Evolutionary conservation across 148 eudicot genomes (phyloP).

Genomic region (Polygonum maritimum): DNA sequence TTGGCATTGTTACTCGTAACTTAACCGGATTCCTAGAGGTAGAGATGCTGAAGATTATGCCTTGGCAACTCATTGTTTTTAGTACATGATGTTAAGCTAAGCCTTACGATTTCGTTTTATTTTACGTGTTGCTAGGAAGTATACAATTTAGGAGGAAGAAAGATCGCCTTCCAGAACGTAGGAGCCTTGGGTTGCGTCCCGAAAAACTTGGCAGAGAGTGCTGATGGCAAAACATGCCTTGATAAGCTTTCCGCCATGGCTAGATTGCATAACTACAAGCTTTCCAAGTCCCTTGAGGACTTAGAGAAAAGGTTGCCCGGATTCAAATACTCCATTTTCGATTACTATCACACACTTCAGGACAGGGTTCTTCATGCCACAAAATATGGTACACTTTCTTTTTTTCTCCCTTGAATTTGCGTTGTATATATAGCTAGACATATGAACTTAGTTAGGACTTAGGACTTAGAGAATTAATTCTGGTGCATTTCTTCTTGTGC

Average conservation of each 20-base stretch:
- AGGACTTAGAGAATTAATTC: too few species aligned
- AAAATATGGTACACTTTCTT: conserved; percentile 12
- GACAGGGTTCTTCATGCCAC: conserved; percentile 14
- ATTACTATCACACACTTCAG: conserved; percentile 14
- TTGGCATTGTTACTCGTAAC: conserved; percentile 12
- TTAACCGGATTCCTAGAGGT: conserved; percentile 14
- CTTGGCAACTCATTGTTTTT: not conserved
- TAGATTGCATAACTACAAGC: conserved; percentile 3
- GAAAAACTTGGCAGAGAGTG: conserved; percentile 2
- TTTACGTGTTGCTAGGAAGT: conserved; percentile 8
- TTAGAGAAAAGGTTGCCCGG: conserved; percentile 9
- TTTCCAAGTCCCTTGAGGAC: not conserved
- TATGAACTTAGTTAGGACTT: too few species aligned
- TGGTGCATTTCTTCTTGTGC: not conserved
- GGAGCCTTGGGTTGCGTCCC: conserved; percentile 21
- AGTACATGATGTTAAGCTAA: not conserved
- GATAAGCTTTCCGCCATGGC: conserved; percentile 8
- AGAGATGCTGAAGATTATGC: not conserved
- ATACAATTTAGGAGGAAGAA: conserved; percentile 16
- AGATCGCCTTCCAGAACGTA: conserved; percentile 17
- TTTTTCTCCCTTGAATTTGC: not conserved
- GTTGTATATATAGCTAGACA: too few species aligned
- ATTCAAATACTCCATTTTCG: conserved; percentile 19
- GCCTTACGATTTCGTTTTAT: not conserved
- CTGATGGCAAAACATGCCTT: conserved; percentile 8